Evolutionary conservation across 352 stramenopile species (phyloP).

Genomic region (Phytophthora litchii): DNA sequence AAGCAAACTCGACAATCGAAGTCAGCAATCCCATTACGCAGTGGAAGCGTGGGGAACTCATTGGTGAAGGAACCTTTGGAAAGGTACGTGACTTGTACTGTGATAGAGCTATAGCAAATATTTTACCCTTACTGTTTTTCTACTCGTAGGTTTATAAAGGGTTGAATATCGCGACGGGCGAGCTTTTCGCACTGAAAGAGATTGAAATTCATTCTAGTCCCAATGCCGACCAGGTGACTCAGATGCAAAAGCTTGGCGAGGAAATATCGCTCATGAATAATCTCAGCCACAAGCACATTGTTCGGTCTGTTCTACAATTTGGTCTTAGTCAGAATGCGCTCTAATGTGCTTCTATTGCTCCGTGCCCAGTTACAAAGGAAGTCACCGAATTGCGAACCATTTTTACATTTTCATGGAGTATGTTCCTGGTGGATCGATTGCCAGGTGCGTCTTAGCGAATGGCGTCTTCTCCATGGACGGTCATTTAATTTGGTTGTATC

Average conservation of each 20-base stretch:
- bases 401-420: slow-evolving; percentile 98
- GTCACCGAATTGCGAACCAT: slow-evolving; percentile 68
- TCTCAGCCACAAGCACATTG: slow-evolving; percentile 95
- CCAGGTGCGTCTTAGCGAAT: slow-evolving; percentile 42
- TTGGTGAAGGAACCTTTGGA: slow-evolving; percentile 95
- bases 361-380: slow-evolving; percentile 76
- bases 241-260: slow-evolving; percentile 80
- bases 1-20: neutral
- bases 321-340: neutral
- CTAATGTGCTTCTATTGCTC: slow-evolving; percentile 24
- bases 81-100: slow-evolving; percentile 35
- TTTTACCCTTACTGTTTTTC: neutral
- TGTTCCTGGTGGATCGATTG: slow-evolving; percentile 92
- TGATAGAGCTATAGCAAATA: neutral
- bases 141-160: slow-evolving; percentile 90
- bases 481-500: slow-evolving; percentile 1
- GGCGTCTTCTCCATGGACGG: neutral
- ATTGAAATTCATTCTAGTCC: slow-evolving; percentile 80
- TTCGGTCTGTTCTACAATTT: slow-evolving; percentile 67
- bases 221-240: slow-evolving; percentile 55
- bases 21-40: slow-evolving; percentile 55
- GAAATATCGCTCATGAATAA: slow-evolving; percentile 96
- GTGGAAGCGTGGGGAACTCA: slow-evolving; percentile 94
- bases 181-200: slow-evolving; percentile 90
- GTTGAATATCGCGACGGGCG: slow-evolving; percentile 93